Evolutionary conservation across 1,139 yeast genomes (phyloP).

Genomic region (Sugiyamaella xylanicola): DNA sequence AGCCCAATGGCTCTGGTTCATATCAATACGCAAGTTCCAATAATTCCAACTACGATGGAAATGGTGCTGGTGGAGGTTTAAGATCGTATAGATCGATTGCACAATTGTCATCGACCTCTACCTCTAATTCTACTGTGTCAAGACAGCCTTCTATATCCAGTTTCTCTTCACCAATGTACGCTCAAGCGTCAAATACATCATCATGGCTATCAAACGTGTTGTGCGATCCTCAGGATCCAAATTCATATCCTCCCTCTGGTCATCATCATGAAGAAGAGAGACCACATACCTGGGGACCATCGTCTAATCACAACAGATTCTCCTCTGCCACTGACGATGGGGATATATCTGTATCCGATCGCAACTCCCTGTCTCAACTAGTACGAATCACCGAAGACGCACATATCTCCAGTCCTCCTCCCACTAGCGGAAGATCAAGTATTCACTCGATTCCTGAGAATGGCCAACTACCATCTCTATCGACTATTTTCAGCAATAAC

Average conservation of each 20-base stretch:
- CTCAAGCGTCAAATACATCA: constrained; percentile 32
- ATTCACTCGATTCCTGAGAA: constrained; percentile 11
- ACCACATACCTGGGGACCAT: constrained; percentile 42
- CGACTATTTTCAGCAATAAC: constrained; percentile 24
- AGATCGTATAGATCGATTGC: constrained; percentile 29
- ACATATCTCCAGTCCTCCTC: constrained; percentile 34
- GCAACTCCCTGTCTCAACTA: constrained; percentile 35
- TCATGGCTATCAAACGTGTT: constrained; percentile 39
- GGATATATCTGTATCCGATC: constrained; percentile 28
- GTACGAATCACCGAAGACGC: constrained; percentile 38
- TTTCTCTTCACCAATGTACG: constrained; percentile 34
- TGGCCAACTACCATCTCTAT: constrained; percentile 28
- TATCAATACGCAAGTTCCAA: neutral
- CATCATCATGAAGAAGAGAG: constrained; percentile 34
- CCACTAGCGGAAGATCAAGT: constrained; percentile 20
- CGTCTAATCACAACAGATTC: constrained; percentile 30
- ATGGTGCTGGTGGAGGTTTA: constrained; percentile 7
- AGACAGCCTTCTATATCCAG: constrained; percentile 31
- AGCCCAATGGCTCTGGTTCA: constrained; percentile 10
- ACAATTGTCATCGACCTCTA: constrained; percentile 25
- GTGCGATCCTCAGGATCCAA: constrained; percentile 28
- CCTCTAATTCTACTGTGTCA: constrained; percentile 30
- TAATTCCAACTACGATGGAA: constrained; percentile 3
- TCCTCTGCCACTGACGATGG: constrained; percentile 34
- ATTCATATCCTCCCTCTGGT: constrained; percentile 19